Evolutionary conservation across 192 early-diverging fungal species (phyloP).

Genomic region (Nowakowskiella sp.): DNA sequence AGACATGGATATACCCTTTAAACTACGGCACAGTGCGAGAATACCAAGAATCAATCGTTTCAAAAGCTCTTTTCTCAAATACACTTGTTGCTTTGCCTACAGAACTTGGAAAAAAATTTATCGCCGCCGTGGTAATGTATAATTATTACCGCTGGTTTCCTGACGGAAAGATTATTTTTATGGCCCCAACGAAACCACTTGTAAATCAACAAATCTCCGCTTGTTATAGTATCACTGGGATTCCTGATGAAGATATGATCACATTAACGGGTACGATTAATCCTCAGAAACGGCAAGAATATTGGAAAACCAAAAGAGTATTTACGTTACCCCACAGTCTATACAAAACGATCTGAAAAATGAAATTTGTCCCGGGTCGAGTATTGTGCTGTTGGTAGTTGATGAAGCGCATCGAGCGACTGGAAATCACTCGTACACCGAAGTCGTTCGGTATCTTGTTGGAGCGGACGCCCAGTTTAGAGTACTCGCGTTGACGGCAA

Average conservation of each 20-base stretch:
- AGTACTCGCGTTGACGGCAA: slow-evolving; percentile 79
- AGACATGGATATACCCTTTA: slow-evolving; percentile 69
- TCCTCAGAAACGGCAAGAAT: slow-evolving; percentile 36
- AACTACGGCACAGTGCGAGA: slow-evolving; percentile 58
- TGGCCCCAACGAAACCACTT: slow-evolving; percentile 87
- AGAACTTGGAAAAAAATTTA: slow-evolving; percentile 89
- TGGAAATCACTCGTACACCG: slow-evolving; percentile 75
- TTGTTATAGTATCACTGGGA: slow-evolving; percentile 71
- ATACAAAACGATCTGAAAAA: slow-evolving; percentile 74
- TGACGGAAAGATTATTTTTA: slow-evolving; percentile 70
- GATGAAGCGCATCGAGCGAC: slow-evolving; percentile 89
- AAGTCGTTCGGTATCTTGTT: slow-evolving; percentile 54
- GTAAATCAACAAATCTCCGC: slow-evolving; percentile 88
- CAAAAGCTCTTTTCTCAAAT: slow-evolving; percentile 67
- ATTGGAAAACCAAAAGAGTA: slow-evolving; percentile 63
- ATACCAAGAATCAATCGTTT: slow-evolving; percentile 84
- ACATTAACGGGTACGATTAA: slow-evolving; percentile 60
- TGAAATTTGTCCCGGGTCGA: slow-evolving; percentile 54
- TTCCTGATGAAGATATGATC: slow-evolving; percentile 53
- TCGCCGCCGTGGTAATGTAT: slow-evolving; percentile 90
- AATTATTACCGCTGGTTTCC: slow-evolving; percentile 92
- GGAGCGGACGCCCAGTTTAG: slow-evolving; percentile 48
- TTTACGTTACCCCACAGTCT: slow-evolving; percentile 87
- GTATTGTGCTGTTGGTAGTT: slow-evolving; percentile 65
- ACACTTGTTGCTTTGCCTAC: slow-evolving; percentile 74